Percentiles rank a stretch among this genome's conserved stretches.
Conservation (phyloP, 176 grass and related monocot species). For the Triticum monococcum region DNA sequence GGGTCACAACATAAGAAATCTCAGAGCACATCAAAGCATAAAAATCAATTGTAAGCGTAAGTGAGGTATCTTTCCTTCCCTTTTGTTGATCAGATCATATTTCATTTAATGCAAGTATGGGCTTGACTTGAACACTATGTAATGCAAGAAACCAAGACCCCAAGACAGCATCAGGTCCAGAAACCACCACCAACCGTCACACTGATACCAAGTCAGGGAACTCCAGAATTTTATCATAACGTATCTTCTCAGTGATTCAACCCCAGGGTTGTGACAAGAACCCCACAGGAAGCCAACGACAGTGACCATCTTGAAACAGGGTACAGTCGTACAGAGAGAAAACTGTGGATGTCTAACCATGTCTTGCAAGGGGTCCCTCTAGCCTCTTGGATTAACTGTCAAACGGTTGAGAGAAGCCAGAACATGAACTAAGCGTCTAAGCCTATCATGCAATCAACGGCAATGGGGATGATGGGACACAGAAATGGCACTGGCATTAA, state of each 20-base stretch:
- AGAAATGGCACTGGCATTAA: background rate
- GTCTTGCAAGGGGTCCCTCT: background rate
- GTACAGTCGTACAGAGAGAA: background rate
- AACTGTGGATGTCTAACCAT: background rate
- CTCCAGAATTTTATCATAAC: too few relatives aligned
- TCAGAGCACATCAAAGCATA: too few relatives aligned
- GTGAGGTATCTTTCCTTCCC: background rate
- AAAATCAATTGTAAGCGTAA: constrained; percentile 2
- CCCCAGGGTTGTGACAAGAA: background rate
- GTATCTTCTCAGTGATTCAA: background rate
- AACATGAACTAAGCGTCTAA: background rate
- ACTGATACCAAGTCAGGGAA: background rate
- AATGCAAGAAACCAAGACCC: background rate
- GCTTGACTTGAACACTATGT: background rate
- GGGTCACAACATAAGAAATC: too few relatives aligned
- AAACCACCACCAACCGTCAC: background rate
- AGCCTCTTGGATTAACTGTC: background rate
- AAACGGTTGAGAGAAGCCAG: background rate
- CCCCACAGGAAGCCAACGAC: background rate
- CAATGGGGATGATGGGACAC: background rate
- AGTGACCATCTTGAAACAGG: background rate
- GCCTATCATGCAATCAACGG: background rate
- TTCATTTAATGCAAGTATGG: background rate
- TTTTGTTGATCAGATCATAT: background rate
- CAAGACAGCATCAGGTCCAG: background rate